Percentiles rank a stretch among this genome's conserved stretches.
Evolutionary conservation across 2,329 filamentous ascomycete genomes (phyloP).

Genomic region (Trichoderma atroviride): DNA sequence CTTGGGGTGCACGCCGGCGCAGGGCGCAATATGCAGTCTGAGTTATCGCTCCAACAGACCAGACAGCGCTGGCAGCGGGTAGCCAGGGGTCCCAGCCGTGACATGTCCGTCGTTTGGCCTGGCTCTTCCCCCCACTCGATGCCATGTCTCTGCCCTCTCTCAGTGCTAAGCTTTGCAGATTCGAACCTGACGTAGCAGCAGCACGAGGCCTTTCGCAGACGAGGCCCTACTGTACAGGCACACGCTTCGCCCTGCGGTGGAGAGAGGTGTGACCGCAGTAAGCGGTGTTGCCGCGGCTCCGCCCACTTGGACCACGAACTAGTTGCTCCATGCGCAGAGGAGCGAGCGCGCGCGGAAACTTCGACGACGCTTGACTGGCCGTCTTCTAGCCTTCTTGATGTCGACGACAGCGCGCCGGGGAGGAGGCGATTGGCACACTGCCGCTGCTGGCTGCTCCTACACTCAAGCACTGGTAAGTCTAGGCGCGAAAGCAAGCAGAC

Average conservation of each 20-base stretch:
- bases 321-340: slow-evolving; percentile 2
- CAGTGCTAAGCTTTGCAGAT: slow-evolving; percentile 20
- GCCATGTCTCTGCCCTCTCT: not conserved
- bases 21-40: slow-evolving; percentile 20
- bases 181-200: not conserved
- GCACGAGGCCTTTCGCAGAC: slow-evolving; percentile 1
- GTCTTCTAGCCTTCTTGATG: slow-evolving; percentile 18
- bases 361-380: slow-evolving; percentile 8
- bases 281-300: slow-evolving; percentile 33
- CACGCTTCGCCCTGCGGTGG: slow-evolving; percentile 21
- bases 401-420: not conserved
- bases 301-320: slow-evolving; percentile 20
- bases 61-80: slow-evolving; percentile 16
- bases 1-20: not conserved
- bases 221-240: not conserved
- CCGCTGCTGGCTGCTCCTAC: slow-evolving; percentile 6
- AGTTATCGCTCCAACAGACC: not conserved
- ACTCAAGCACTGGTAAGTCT: not conserved
- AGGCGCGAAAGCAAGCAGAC: not conserved
- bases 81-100: slow-evolving; percentile 19
- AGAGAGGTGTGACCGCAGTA: slow-evolving; percentile 33
- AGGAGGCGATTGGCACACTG: not conserved
- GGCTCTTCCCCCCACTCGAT: not conserved
- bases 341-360: slow-evolving; percentile 20
- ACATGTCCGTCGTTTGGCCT: slow-evolving; percentile 19